Evolutionary conservation across 768 basidiomycete species (phyloP).

Genomic region (Russula olivacea): DNA sequence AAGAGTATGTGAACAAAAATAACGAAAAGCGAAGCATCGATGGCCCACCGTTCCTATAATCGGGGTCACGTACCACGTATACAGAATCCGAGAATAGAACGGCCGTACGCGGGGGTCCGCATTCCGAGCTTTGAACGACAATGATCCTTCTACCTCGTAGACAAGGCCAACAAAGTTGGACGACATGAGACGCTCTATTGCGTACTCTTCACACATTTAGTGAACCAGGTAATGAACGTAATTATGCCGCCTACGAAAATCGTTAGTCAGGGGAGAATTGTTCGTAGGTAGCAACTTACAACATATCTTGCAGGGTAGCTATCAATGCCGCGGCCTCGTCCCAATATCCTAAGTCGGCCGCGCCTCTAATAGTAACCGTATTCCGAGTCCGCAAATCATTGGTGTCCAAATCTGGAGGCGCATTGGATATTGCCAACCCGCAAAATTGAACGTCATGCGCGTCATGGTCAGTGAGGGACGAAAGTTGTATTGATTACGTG

Average conservation of each 20-base stretch:
- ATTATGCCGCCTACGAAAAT: constrained; percentile 62
- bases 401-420: constrained; percentile 48
- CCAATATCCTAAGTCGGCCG: constrained; percentile 67
- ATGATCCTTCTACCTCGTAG: constrained; percentile 79
- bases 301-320: constrained; percentile 63
- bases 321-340: constrained; percentile 79
- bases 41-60: constrained; percentile 82
- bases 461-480: constrained; percentile 48
- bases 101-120: constrained; percentile 82
- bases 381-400: constrained; percentile 78
- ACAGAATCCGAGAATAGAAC: constrained; percentile 86
- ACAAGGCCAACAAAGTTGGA: constrained; percentile 82
- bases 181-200: constrained; percentile 68
- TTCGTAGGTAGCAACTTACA: constrained; percentile 48
- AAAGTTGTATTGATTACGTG: too few relatives aligned
- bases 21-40: not conserved
- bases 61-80: constrained; percentile 84
- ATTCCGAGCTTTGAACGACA: constrained; percentile 92
- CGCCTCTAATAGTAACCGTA: constrained; percentile 68
- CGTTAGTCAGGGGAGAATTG: not conserved
- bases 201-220: constrained; percentile 87
- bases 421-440: constrained; percentile 72
- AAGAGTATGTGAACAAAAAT: constrained; percentile 4
- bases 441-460: constrained; percentile 75
- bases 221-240: constrained; percentile 78